Evolutionary conservation across 225 moss, liverwort and hornwort genomes (phyloP), one percentile per base, ranked within the genome.

Genomic region (Pseudoscleropodium purum): DNA sequence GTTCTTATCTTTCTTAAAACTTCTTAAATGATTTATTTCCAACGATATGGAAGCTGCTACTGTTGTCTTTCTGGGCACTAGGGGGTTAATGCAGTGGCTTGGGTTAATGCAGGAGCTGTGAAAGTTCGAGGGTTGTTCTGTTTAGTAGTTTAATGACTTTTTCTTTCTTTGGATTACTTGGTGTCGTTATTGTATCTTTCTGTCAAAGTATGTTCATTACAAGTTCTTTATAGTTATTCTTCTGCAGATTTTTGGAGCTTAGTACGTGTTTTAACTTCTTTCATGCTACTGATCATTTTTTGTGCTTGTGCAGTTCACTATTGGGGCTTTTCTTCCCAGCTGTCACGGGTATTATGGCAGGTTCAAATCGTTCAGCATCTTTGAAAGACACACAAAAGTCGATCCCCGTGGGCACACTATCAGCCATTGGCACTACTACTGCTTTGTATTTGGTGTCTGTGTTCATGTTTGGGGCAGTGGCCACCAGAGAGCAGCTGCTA

Each of bases 271-370:
- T 85, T 47, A 82, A 62, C 56, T 83, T 89, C 33, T 87, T 88
- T 85, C 69, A 66, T 84, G 61, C 33, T 63, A 47, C 54, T 88
- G 87, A 93, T 61, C 52, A 27, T 81, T 34, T 47, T 85, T 74
- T 59, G 88, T 88, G 85, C 34, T 75, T 74, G 34, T 94, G 92
- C 95, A 99, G 99, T 89, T 94, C 93, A 83, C 93, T 99, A 59
- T 90, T 97, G 89, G 99, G 99, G 51, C 99, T 99, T 82, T 99
- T 99, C 89, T 99, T 99, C 91, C 99, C 99, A 83, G 99, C 99
- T 90, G 99, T 99, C 64, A 99, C 99, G 51, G 99, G 99, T 89
- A 99, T 99, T 65, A 99, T 99, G 99, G 99, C 99, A 90, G 99
- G 99, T 85, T 99, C 99, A 90, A 99, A 99, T 93, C 96, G 99